Conservation (phyloP, 306 rosid genomes). For the Fagus sylvatica region DNA sequence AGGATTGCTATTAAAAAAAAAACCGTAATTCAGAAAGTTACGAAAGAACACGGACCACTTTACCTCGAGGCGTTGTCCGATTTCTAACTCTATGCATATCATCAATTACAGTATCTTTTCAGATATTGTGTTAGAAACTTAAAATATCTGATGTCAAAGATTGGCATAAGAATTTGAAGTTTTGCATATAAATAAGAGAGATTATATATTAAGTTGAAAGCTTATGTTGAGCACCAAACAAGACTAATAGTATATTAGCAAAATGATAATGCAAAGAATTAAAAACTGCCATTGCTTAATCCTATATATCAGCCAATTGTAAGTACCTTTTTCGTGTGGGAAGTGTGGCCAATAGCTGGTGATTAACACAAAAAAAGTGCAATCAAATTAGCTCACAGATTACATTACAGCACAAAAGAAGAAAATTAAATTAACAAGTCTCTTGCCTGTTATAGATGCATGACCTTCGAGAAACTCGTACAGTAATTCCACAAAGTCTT, state of each 20-base stretch:
- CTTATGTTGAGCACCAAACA: no score
- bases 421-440: slow-evolving; percentile 7
- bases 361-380: slow-evolving; percentile 17
- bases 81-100: no score
- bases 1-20: no score
- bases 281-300: neutral
- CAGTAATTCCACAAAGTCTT: slow-evolving; percentile 73
- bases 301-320: slow-evolving; percentile 15
- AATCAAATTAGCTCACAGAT: slow-evolving; percentile 31
- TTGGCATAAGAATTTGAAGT: no score
- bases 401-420: slow-evolving; percentile 13
- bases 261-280: neutral
- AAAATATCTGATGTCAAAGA: no score
- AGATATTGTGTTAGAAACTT: no score
- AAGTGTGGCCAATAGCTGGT: slow-evolving; percentile 76
- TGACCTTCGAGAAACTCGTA: slow-evolving; percentile 74
- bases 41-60: no score
- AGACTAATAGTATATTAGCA: neutral
- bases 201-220: no score
- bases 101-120: no score
- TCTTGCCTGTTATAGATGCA: slow-evolving; percentile 79
- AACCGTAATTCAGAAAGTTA: no score
- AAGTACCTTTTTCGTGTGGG: slow-evolving; percentile 67
- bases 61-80: no score
- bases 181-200: no score